Base-by-base conservation (phyloP, 2,329 filamentous ascomycete species). In the Penicillium aurantiogriseum region DNA sequence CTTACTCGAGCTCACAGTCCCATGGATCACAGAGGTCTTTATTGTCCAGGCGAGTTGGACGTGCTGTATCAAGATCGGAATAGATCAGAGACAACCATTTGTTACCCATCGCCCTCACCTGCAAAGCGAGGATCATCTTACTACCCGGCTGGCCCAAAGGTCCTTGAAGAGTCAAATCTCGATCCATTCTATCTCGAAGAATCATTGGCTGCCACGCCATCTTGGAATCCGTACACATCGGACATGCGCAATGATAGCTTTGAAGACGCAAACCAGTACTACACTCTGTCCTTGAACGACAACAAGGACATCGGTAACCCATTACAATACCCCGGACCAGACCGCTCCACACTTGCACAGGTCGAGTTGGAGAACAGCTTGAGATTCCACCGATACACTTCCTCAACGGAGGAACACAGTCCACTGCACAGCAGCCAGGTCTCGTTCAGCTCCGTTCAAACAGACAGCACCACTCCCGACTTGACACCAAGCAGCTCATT, bases 101-200 rank as follows among this genome's bases (percentile, higher is more conserved):
- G 67, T 50, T 55, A 68, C 47, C 69, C 70, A 5, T 62, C 64
- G 4, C 63, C 67, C 2, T 71, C 69, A 3, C 66, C 69, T 2
- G 46, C 60, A 17, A 71, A 72, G 57, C 66, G 68, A 38, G 64
- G 57, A 21, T 74, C 71, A 8, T 70, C 69, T 13, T 74, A 71
- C 42, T 67, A 69, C 38, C 69, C 71, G 21, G 62, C 63, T 9
- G 66, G 66, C 5, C 59, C 63, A 0, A 67, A 67, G 49, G 66
- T 65, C 6, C 40, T 67, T 5, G 72, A 74, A 58, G 73, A 76
- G 31, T 66, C 73, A 15, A 72, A 73, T 43, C 64, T 67, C 6
- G 74, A 76, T 56, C 74, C 74, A 5, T 76, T 76, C 61, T 76
- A 76, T 49, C 70, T 76, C 23, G 74, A 76, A 56, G 64, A 71